Base-by-base conservation (phyloP, 176 grass and related monocot genomes). In the Triticum monococcum region DNA sequence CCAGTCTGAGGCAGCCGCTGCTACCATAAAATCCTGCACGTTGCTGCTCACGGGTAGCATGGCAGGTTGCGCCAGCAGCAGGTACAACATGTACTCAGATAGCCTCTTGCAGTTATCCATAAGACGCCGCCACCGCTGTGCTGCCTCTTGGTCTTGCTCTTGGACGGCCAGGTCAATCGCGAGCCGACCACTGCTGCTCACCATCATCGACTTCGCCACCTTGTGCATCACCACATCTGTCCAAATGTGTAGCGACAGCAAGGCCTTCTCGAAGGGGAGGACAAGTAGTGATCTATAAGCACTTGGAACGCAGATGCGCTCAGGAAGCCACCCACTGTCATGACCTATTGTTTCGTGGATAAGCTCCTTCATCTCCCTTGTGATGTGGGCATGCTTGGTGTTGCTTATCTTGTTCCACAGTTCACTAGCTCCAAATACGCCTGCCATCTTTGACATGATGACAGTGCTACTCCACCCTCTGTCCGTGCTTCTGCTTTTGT, bases 81-180 rank as follows among this genome's bases (percentile, higher is more conserved):
- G 63, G 40, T 30, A 68, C 24, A 48, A 13, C 63, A 67, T 81
- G 40, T 81, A 81, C 4, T 66, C 78, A 31, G 78, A 80, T 45
- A 80, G 63, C 62, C 1, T 26, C 62, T 67, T 33, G 63, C 79
- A 81, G 26, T 8, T 26, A 31, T 67, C 38, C 60, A 46, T 12
- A 4, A 22, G 61, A 9, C 14, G 2, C 17, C 6, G 20, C 9
- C 23, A 4, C 61, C 4, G 9, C 61, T 5, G n/a, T 3, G n/a
- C 61, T 25, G 61, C 61, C 3, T 68, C 64, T 18, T 32, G 25
- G 6, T 8, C 7, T 33, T 68, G 54, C 18, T 59, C 54, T 59
- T 59, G 54, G 54, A 20, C 18, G 54, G 54, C 54, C 54, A 59
- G 22, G 54, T 22, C 54, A 59, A 22, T 22, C 18, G 2, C 18